Conservation (phyloP, 1,284 basidiomycete species). For the Phellinidium pouzarii region DNA sequence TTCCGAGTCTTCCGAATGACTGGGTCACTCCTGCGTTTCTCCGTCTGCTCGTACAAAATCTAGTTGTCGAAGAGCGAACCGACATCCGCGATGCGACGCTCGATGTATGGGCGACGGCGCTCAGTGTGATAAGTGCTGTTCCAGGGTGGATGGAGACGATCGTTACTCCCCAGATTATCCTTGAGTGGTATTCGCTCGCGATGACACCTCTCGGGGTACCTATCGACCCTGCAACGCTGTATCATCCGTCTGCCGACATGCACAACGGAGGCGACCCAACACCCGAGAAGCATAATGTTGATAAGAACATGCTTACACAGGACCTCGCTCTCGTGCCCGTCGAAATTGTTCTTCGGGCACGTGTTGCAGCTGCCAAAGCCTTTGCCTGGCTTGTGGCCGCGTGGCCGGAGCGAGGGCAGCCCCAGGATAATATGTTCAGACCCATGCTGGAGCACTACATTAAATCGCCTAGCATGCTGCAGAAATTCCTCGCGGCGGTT, state of each 20-base stretch:
- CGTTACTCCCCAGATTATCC: constrained; percentile 46
- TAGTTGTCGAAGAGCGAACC: constrained; percentile 85
- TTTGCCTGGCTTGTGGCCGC: constrained; percentile 67
- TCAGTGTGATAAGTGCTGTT: constrained; percentile 46
- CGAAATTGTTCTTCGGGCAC: constrained; percentile 78
- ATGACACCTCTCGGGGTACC: constrained; percentile 89
- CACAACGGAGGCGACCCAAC: constrained; percentile 37
- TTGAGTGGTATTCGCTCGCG: constrained; percentile 83
- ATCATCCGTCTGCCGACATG: constrained; percentile 46
- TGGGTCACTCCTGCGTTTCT: constrained; percentile 83
- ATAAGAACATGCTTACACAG: constrained; percentile 92
- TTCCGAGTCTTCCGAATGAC: constrained; percentile 66
- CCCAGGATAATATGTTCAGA: constrained; percentile 51
- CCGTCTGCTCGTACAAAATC: constrained; percentile 88
- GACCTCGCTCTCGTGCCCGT: constrained; percentile 81
- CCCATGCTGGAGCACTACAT: constrained; percentile 75
- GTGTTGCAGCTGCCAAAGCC: constrained; percentile 77
- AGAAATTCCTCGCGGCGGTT: constrained; percentile 79
- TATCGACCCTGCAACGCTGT: constrained; percentile 72
- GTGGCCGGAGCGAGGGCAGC: constrained; percentile 44
- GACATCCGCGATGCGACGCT: constrained; percentile 82
- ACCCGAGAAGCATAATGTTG: constrained; percentile 83
- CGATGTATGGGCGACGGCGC: constrained; percentile 71
- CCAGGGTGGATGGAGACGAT: constrained; percentile 45
- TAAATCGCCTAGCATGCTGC: constrained; percentile 85